A percentile compares a stretch with the other conserved stretches of the same genome.
Evolutionary conservation across 441 rosid species (phyloP).

Genomic region (Bruguiera hainesii): DNA sequence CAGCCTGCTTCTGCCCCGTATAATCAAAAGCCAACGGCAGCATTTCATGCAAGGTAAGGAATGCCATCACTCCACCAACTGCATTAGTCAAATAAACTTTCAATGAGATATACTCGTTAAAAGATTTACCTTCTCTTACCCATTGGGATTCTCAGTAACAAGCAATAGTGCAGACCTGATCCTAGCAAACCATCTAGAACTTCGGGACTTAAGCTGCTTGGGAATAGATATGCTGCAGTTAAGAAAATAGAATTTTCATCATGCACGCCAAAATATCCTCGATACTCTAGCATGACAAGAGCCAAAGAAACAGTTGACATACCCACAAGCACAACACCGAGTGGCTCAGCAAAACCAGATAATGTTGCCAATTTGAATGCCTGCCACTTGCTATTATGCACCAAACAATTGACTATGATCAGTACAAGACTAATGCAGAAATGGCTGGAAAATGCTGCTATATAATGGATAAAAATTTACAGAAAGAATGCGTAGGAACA

Average conservation of each 20-base stretch:
- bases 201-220: constrained; percentile 90
- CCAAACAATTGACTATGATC: constrained; percentile 12
- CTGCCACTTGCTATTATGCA: constrained; percentile 91
- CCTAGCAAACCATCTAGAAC: constrained; percentile 93
- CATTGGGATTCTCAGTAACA: constrained; percentile 4
- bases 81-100: constrained; percentile 14
- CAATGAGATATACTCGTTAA: neutral
- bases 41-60: constrained; percentile 97
- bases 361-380: constrained; percentile 96
- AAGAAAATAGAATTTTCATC: constrained; percentile 10
- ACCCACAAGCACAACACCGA: constrained; percentile 92
- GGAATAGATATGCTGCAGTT: constrained; percentile 87
- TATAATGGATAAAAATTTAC: neutral
- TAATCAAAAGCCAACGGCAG: constrained; percentile 98
- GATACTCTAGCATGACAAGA: neutral
- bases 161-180: constrained; percentile 50
- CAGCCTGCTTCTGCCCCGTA: constrained; percentile 99
- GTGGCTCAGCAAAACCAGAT: constrained; percentile 97
- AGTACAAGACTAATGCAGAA: neutral
- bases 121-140: constrained; percentile 3
- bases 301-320: constrained; percentile 25
- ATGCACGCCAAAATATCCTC: neutral
- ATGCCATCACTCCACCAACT: constrained; percentile 99
- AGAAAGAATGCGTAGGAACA: constrained; percentile 1
- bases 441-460: neutral